phyloP scores from a whole-genome alignment of 768 basidiomycete genomes.

The Lyophyllum semitale region DNA sequence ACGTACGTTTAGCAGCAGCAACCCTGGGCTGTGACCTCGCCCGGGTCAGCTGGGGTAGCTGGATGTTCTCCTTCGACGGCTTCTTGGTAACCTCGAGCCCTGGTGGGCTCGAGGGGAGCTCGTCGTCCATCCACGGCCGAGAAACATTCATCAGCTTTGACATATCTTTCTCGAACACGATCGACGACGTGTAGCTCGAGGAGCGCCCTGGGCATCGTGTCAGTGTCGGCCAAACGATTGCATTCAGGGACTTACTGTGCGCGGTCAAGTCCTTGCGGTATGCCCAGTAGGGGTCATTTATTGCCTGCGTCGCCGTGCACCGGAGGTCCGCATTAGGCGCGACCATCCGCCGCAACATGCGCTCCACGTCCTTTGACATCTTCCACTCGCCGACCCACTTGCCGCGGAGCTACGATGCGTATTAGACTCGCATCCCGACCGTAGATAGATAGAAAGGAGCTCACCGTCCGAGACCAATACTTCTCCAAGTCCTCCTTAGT shows the following conservation, averaged over 20 bases:
- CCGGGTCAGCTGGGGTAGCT: slow-evolving; percentile 21
- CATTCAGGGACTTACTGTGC: slow-evolving; percentile 41
- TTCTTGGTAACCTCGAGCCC: slow-evolving; percentile 20
- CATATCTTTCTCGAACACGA: slow-evolving; percentile 53
- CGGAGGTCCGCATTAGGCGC: slow-evolving; percentile 81
- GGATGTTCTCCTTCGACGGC: slow-evolving; percentile 11
- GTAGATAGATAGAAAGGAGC: slow-evolving; percentile 18
- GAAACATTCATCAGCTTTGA: slow-evolving; percentile 38
- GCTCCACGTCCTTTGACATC: slow-evolving; percentile 66
- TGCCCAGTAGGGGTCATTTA: slow-evolving; percentile 71
- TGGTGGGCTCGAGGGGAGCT: slow-evolving; percentile 34
- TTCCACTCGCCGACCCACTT: slow-evolving; percentile 86
- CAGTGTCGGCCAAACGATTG: background rate
- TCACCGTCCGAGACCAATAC: slow-evolving; percentile 84
- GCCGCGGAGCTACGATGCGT: slow-evolving; percentile 60
- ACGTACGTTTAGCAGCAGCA: slow-evolving; percentile 37
- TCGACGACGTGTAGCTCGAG: slow-evolving; percentile 46
- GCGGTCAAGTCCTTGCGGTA: slow-evolving; percentile 26
- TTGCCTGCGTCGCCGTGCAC: slow-evolving; percentile 66
- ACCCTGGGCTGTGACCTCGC: slow-evolving; percentile 50
- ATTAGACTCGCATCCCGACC: background rate
- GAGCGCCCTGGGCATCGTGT: slow-evolving; percentile 39
- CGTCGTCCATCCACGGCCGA: slow-evolving; percentile 31
- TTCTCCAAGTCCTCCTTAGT: slow-evolving; percentile 80
- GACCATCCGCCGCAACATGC: slow-evolving; percentile 75